Conservation (phyloP, 2,329 filamentous ascomycete genomes). For the Graphiopsis chlorocephala region DNA sequence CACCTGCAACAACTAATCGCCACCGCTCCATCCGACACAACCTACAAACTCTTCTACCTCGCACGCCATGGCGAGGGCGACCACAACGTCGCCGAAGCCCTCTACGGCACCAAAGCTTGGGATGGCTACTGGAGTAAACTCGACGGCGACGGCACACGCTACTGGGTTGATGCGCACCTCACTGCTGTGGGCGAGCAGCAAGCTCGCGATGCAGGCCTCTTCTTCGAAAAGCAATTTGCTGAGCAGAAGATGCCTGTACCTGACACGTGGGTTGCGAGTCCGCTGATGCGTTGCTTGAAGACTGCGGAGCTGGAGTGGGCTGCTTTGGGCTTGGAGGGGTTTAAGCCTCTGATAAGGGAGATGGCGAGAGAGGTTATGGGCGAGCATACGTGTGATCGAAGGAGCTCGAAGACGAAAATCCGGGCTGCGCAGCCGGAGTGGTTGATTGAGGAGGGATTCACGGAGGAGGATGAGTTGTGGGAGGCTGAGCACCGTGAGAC, state of each 20-base stretch:
- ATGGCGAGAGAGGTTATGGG: slow-evolving; percentile 63
- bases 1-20: slow-evolving; percentile 55
- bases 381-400: slow-evolving; percentile 66
- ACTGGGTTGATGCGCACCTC: slow-evolving; percentile 64
- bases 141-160: slow-evolving; percentile 61
- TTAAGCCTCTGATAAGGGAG: slow-evolving; percentile 61
- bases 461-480: slow-evolving; percentile 53
- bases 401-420: slow-evolving; percentile 56
- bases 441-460: slow-evolving; percentile 60
- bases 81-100: slow-evolving; percentile 62
- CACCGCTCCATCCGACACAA: slow-evolving; percentile 45
- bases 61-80: slow-evolving; percentile 66
- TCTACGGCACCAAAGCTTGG: slow-evolving; percentile 67
- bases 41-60: slow-evolving; percentile 67
- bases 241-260: slow-evolving; percentile 58
- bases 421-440: slow-evolving; percentile 52
- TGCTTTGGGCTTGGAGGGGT: slow-evolving; percentile 52
- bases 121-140: slow-evolving; percentile 64
- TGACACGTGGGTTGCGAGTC: slow-evolving; percentile 63
- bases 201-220: slow-evolving; percentile 56
- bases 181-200: slow-evolving; percentile 58
- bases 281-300: slow-evolving; percentile 60
- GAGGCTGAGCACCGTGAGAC: slow-evolving; percentile 49
- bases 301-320: slow-evolving; percentile 63
- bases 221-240: slow-evolving; percentile 56